These are phyloP conservation scores for Rhizopus arrhizus DNA, from an alignment of 371 early-diverging fungal species.

Conservation along the genomic window DNA sequence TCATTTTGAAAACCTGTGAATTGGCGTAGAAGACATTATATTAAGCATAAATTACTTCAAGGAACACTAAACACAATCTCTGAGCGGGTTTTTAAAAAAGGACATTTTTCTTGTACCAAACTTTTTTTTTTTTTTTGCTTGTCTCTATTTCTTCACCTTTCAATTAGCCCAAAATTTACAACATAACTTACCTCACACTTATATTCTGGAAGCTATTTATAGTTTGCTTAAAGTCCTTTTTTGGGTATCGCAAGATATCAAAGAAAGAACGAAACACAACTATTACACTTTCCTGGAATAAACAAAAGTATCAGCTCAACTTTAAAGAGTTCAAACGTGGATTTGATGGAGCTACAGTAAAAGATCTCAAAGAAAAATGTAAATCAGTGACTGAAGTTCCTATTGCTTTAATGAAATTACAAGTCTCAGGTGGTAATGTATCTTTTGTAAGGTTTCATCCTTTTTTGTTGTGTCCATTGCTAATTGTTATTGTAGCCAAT, in stretches of 20 bases:
- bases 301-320: slow-evolving; percentile 33
- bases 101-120: neutral
- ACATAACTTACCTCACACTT: slow-evolving; percentile 20
- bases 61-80: too few species aligned
- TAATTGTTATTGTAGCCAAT: slow-evolving; percentile 36
- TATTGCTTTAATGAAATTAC: slow-evolving; percentile 47
- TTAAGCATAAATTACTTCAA: too few species aligned
- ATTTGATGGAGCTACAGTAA: slow-evolving; percentile 42
- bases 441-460: too few species aligned
- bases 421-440: slow-evolving; percentile 48
- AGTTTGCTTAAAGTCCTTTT: slow-evolving; percentile 40
- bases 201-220: slow-evolving; percentile 32
- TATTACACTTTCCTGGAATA: slow-evolving; percentile 39
- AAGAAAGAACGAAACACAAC: slow-evolving; percentile 39
- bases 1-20: too few species aligned
- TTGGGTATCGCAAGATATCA: slow-evolving; percentile 40
- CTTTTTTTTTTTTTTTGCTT: neutral
- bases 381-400: slow-evolving; percentile 50
- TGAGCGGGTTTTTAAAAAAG: neutral
- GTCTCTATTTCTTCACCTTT: too few species aligned
- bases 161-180: slow-evolving; percentile 14
- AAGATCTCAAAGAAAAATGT: slow-evolving; percentile 44
- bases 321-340: slow-evolving; percentile 40
- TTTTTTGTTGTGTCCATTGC: too few species aligned
- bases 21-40: too few species aligned